phyloP scores from a whole-genome alignment of 2,329 filamentous ascomycete species.

The Pseudogymnoascus verrucosus region DNA sequence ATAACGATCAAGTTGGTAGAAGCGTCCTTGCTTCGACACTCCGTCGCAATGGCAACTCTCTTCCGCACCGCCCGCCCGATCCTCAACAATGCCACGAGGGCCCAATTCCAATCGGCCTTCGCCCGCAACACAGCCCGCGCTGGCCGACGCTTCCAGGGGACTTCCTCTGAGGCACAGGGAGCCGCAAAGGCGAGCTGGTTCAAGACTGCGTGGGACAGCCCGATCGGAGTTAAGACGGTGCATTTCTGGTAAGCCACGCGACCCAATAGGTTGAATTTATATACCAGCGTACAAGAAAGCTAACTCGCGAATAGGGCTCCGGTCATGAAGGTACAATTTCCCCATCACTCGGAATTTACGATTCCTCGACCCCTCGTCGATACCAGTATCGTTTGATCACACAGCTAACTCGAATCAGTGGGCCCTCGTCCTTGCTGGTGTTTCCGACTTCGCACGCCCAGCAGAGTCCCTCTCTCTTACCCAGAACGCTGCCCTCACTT shows the following conservation, averaged over 20 bases:
- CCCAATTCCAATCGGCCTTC: constrained; percentile 44
- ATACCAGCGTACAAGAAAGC: constrained; percentile 9
- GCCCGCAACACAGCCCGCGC: constrained; percentile 16
- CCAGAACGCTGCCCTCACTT: constrained; percentile 83
- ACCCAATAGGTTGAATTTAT: not conserved
- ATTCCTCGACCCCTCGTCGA: not conserved
- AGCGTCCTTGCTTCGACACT: constrained; percentile 1
- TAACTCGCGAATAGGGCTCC: constrained; percentile 58
- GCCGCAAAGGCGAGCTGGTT: constrained; percentile 49
- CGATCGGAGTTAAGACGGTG: constrained; percentile 80
- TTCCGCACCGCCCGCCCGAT: constrained; percentile 47
- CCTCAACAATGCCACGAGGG: constrained; percentile 46
- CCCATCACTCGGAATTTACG: not conserved
- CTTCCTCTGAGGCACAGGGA: constrained; percentile 41
- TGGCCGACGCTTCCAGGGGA: constrained; percentile 64
- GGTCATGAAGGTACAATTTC: constrained; percentile 66
- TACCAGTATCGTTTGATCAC: not conserved
- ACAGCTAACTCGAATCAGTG: constrained; percentile 47
- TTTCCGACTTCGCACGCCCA: constrained; percentile 85
- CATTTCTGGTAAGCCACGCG: constrained; percentile 74
- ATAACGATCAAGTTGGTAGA: constrained; percentile 2
- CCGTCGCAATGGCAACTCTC: constrained; percentile 28
- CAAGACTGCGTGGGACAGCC: constrained; percentile 76
- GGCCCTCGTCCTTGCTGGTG: constrained; percentile 84
- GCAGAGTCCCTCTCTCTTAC: constrained; percentile 88